Base-by-base conservation (phyloP, 805 yeast genomes). In the Ogataea populi-albae region DNA sequence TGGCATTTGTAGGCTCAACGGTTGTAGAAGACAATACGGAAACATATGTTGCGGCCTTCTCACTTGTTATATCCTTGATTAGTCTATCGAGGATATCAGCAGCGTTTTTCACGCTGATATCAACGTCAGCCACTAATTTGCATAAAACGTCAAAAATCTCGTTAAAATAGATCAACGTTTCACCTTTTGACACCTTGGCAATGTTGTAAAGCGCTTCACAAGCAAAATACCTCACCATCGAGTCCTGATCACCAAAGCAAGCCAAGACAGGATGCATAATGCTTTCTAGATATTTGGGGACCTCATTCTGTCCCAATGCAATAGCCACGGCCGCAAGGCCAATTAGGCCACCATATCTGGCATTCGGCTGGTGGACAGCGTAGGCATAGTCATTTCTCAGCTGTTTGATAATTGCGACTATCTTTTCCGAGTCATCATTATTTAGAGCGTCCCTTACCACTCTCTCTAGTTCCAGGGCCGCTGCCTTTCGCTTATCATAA, bases 151-250 rank as follows among this genome's bases (percentile, higher is more conserved):
- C 98, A 57, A 93, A 93, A 2, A 88, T 82, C 62, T 93, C 98
- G 61, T 91, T 93, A 69, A 93, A 93, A 57, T 86, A 89, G 9
- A 84, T 67, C 42, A 93, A 66, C 16, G 93, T 86, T 61, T 93
- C 98, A 19, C 98, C 98, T 48, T 95, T 79, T 3, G 98, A 95
- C 15, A 93, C 94, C 55, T 93, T 93, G 30, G 98, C 95, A 30
- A 93, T 89, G 61, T 93, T 93, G 62, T 93, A 93, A 42, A 93
- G 69, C 31, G 95, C 83, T 55, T 93, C 98, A 64, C 98, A 93
- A 0, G 98, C 97, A 59, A 88, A 93, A 54, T 93, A 93, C 36
- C 98, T 71, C 6, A 93, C 98, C 47, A 95, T 77, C n/a, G 96
- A 91, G 58, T 93, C 96, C 41, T 93, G 96, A 54, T 93, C 98